Base-by-base conservation (phyloP, 2,329 filamentous ascomycete genomes). In the Thelonectria blattea region DNA sequence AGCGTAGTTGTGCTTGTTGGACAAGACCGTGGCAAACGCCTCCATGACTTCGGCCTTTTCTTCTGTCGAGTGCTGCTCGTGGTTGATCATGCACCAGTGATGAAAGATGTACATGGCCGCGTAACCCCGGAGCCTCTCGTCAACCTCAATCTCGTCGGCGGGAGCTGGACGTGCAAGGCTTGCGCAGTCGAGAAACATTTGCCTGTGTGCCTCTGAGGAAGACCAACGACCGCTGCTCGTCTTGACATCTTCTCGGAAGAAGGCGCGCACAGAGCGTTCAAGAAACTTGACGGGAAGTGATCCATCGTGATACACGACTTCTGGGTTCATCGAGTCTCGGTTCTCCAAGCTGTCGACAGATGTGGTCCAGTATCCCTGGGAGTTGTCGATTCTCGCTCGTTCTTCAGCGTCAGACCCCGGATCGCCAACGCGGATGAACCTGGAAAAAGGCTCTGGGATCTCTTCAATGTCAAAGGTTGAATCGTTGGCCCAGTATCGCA, bases 221-320 rank as follows among this genome's bases (percentile, higher is more conserved):
- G 58, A 45, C 37, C 60, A 61, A 2, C 51, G 58, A 2, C 41
- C 49, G 1, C 52, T 61, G 7, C 53, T 55, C 5, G 51, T 52
- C 2, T 50, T 45, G 1, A 61, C 45, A 2, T 56, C 41, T n/a
- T 68, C 62, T 1, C 50, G 63, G 20, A 74, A 74, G 15, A 71
- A 74, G 0, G 64, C 37, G 5, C 68, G 62, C 72, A 74, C 73
- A 0, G 71, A 73, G 0, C 72, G 67, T 22, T 73, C 72, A 5
- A 70, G 56, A 10, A 74, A 73, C 7, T 71, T 71, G 12, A 74
- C 68, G 0, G 66, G 65, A 1, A 74, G 56, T 1, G 54, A 43
- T 0, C 66, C 72, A 30, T 74, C 72, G 7, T 72, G 61, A 12
- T 72, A 74, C 3, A 64, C 48, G 0, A 55, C 41, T 1, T 71